Base-by-base conservation (phyloP, 1,284 basidiomycete genomes). In the Golubevia sp. region DNA sequence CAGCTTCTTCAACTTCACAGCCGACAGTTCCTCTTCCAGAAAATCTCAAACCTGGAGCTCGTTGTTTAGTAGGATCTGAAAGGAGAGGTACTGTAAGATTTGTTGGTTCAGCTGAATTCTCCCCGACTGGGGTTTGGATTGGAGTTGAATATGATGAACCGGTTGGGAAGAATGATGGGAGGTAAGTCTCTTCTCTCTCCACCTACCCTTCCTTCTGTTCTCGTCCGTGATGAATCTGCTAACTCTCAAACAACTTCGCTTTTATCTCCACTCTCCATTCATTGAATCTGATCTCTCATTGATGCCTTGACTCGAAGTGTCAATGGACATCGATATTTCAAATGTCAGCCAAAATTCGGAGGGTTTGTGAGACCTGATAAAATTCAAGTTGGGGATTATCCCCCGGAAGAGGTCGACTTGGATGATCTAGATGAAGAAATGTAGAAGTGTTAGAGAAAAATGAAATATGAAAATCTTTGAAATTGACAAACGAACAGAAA, bases 121-220 rank as follows among this genome's bases (percentile, higher is more conserved):
- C 89, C 8, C 50, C 63, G 1, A 64, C 34, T 2, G 84, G 78
- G 0, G 80, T 88, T 0, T 98, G 96, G 96, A 88, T 98, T 1
- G 97, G 96, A 0, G 87, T 99, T 5, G 92, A 97, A 84, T 93
- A 96, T 75, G 97, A 99, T 80, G 97, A 98, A 78, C 96, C 97
- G 1, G 88, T 94, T 11, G 95, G 96, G 11, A 97, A 95, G 85
- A 95, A 96, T 70, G 92, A 98, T 83, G 96, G 96, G 71, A 90
- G 90, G 92, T 95, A 84, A 86, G 92, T 89, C 55, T 21, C 30
- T 7, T 26, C 11, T 2, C 23, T 44, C 8, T 30, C 6, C 0
- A 15, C 21, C 11, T 15, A 4, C 48, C 11, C 56, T 24, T 7
- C 1, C 38, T 34, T 58, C 62, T 24, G 63, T 58, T n/a, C 69